Evolutionary conservation across 306 rosid species (phyloP), one percentile per base, ranked within the genome.

Genomic region (Acmispon strigosus): DNA sequence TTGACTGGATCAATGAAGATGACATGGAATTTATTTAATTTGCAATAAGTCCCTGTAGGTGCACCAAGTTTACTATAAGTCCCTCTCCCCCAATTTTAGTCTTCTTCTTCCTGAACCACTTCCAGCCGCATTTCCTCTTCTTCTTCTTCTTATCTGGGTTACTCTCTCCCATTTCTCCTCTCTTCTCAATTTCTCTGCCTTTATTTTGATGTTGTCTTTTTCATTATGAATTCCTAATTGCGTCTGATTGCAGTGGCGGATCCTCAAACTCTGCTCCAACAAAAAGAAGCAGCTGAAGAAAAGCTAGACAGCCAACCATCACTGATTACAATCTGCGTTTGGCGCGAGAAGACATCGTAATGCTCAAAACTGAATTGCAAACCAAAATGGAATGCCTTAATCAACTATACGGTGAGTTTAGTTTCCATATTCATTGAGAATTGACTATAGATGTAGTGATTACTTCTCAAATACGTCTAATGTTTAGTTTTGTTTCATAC

Each of bases 321-420:
- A 80, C 89, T 19, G 92, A 87, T 68, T 94, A 94, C 62, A 92
- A 90, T 80, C 87, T 94, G 10, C 97, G 98, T 47, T 75, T 94
- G 61, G 90, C 97, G 41, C 93, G 83, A 24, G 98, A 94, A 82
- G 98, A 94, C 84, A 78, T 89, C 71, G 52, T 70, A 12, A 88
- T 83, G 73, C 68, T 90, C 29, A 87, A 82, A 82, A 66, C 73
- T 8, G 86, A 88, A 71, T 50, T 94, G 76, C 86, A 84, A 70
- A 76, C 78, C 83, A 83, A 81, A 81, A 64, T 73, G 12, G 89
- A 84, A 52, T 18, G 27, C 37, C 69, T 56, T 13, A 70, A 58
- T 72, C 80, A 78, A 69, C 74, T 41, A 18, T 57, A 66, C 53
- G 97, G n/a, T n/a, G n/a, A n/a, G n/a, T n/a, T n/a, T n/a, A n/a